These are phyloP conservation scores for Rosa rugosa DNA, from an alignment of 306 rosid genomes.

Conservation along the genomic window DNA sequence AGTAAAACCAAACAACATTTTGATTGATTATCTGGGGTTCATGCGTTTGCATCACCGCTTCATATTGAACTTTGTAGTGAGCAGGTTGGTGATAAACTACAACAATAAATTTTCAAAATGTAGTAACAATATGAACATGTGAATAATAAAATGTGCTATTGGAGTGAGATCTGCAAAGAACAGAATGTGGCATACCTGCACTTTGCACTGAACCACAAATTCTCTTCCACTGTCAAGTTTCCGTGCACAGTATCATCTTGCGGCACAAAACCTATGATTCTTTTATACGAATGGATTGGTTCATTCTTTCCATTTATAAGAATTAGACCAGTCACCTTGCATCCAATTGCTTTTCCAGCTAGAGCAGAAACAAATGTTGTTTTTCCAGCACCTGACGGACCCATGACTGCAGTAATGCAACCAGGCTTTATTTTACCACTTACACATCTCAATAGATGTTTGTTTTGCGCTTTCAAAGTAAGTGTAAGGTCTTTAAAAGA, in stretches of 20 bases:
- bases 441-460: conserved; percentile 70
- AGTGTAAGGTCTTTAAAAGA: conserved; percentile 76
- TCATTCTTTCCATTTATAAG: conserved; percentile 74
- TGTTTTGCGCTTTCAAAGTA: conserved; percentile 73
- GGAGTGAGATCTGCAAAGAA: conserved; percentile 21
- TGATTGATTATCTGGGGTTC: not conserved
- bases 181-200: conserved; percentile 63
- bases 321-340: conserved; percentile 64
- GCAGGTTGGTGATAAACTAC: conserved; percentile 8
- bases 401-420: conserved; percentile 88
- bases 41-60: not conserved
- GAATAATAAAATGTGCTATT: conserved; percentile 1
- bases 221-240: conserved; percentile 93
- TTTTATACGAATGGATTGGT: conserved; percentile 73
- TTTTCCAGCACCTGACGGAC: conserved; percentile 99
- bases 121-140: not conserved
- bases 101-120: conserved; percentile 1
- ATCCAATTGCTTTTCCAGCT: conserved; percentile 84
- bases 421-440: conserved; percentile 88
- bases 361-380: conserved; percentile 86
- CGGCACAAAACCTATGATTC: conserved; percentile 93
- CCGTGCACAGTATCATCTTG: conserved; percentile 97
- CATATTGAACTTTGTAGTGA: not conserved
- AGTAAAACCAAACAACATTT: not conserved
- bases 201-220: conserved; percentile 94